These are phyloP conservation scores for Hypoxylon fuscum DNA, from an alignment of 495 filamentous ascomycete species.

Conservation along the genomic window DNA sequence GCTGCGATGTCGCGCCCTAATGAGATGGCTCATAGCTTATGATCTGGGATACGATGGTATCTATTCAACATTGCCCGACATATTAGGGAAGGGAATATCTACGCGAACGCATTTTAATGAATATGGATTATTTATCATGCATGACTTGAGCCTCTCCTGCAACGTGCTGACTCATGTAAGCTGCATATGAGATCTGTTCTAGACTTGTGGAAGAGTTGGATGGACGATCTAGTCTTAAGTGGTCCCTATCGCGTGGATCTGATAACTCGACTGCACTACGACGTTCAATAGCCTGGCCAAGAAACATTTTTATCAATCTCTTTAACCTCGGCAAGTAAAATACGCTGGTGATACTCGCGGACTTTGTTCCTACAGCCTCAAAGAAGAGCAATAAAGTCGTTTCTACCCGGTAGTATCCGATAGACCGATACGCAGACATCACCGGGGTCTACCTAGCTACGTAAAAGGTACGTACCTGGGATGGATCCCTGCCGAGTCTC, in stretches of 20 bases:
- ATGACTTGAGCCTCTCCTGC: neutral
- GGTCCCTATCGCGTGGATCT: too few relatives aligned
- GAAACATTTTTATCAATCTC: too few relatives aligned
- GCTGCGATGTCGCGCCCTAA: slow-evolving; percentile 1
- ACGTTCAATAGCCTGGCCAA: too few relatives aligned
- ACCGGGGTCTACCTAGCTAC: slow-evolving; percentile 3
- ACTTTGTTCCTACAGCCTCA: slow-evolving; percentile 14
- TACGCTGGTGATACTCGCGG: neutral
- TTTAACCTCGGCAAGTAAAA: slow-evolving; percentile 33
- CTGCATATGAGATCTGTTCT: slow-evolving; percentile 14
- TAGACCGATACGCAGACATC: slow-evolving; percentile 13
- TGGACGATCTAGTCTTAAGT: neutral
- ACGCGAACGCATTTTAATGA: slow-evolving; percentile 2
- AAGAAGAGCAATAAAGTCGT: slow-evolving; percentile 11
- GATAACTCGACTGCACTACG: neutral
- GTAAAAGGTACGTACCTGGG: slow-evolving; percentile 6
- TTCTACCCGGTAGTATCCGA: slow-evolving; percentile 37
- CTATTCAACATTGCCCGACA: slow-evolving; percentile 28
- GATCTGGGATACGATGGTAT: slow-evolving; percentile 4
- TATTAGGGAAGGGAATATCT: neutral
- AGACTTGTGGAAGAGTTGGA: neutral
- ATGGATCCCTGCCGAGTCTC: slow-evolving; percentile 22
- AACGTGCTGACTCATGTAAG: neutral
- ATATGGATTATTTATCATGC: neutral
- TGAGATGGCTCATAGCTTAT: neutral